Evolutionary conservation across 306 rosid species (phyloP), one percentile per base, ranked within the genome.

Genomic region (Medicago arabica): DNA sequence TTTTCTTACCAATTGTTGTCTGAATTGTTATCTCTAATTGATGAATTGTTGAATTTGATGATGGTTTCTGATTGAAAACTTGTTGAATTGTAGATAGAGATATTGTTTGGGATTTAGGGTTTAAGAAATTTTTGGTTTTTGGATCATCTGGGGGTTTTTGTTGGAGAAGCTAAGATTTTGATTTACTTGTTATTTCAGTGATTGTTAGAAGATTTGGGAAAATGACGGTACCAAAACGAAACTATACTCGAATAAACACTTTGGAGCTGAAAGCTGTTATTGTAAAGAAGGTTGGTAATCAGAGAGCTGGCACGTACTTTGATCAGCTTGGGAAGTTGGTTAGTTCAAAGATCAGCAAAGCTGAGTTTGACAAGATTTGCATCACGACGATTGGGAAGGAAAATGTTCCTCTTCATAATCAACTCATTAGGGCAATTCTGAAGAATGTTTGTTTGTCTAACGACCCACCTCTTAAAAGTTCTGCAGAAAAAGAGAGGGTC

Each of bases 381-480:
- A 72, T 82, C 77, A 74, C 41, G 83, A 86, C 81, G 36, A 82
- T 96, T 69, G 99, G 99, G 65, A 92, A 83, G 67, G 99, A 96
- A 79, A 88, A 90, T 71, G 38, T 89, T 59, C 71, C 87, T 72
- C 92, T 96, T 74, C 99, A 96, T 84, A 96, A 92, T 85, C 86
- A 75, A 70, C 79, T 96, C 82, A 86, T 96, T 4, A 80, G 69
- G 69, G 89, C 96, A 5, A 85, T 96, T 76, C 73, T 92, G 79
- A 88, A 83, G 89, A 96, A 96, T 83, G 91, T 89, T 6, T 82
- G 87, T 83, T 62, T 85, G 11, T 89, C 98, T 8, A 87, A 92
- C 81, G 83, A 76, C 69, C 96, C 96, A 15, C 97, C 97, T 18
- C n/a, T 10, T 44, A 85, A 58, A 43, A 83, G 69, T 60, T 16